Conservation (phyloP, 1,284 basidiomycete species). For the Fistulina hepatica region DNA sequence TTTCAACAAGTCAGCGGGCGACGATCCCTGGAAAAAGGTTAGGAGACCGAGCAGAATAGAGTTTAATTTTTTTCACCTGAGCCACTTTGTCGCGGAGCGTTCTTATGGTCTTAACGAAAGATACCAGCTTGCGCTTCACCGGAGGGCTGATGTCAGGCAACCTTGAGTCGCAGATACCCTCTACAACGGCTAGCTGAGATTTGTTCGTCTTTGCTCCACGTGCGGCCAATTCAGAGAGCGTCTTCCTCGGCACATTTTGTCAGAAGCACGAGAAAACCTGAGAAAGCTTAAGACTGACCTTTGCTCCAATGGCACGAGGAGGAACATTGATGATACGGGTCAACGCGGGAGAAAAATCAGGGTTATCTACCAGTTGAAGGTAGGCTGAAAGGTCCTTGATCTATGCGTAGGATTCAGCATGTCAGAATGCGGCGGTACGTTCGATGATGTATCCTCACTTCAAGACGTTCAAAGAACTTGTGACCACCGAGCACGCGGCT, state of each 20-base stretch:
- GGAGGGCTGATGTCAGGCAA: constrained; percentile 56
- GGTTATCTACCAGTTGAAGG: constrained; percentile 78
- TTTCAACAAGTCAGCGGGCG: constrained; percentile 62
- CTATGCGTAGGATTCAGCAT: constrained; percentile 22
- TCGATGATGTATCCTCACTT: constrained; percentile 37
- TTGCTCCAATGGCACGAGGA: constrained; percentile 71
- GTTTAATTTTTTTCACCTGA: constrained; percentile 29
- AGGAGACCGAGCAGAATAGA: constrained; percentile 1
- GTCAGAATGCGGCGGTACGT: neutral
- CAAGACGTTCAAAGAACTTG: constrained; percentile 81
- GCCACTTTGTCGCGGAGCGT: constrained; percentile 45
- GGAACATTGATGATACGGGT: constrained; percentile 72
- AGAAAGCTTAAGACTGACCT: constrained; percentile 35
- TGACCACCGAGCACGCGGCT: constrained; percentile 71
- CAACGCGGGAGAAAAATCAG: constrained; percentile 68
- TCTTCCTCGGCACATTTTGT: constrained; percentile 34
- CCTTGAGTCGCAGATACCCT: constrained; percentile 48
- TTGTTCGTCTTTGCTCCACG: constrained; percentile 42
- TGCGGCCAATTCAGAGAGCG: constrained; percentile 46
- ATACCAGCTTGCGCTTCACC: constrained; percentile 49
- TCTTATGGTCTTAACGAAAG: constrained; percentile 50
- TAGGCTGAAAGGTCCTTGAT: constrained; percentile 87
- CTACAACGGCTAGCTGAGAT: constrained; percentile 50
- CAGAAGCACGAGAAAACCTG: neutral
- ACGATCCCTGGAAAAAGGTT: constrained; percentile 33